phyloP scores from a whole-genome alignment of 768 basidiomycete genomes.

The Aureoboletus auriporus region DNA sequence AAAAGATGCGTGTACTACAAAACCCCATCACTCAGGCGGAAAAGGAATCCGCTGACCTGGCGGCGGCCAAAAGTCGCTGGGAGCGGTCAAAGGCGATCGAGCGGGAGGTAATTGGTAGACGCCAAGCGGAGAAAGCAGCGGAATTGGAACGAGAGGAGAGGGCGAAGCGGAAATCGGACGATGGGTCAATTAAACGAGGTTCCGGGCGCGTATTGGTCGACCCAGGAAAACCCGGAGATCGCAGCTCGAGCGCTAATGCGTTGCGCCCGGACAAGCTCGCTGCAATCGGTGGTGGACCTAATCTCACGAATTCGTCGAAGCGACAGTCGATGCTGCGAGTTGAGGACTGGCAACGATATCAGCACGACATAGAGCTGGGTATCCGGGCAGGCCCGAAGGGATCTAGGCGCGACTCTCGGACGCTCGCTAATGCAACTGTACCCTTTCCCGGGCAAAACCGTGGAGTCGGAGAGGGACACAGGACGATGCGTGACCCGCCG shows the following conservation, averaged over 20 bases:
- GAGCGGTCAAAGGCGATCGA: conserved; percentile 72
- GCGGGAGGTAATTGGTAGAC: conserved; percentile 65
- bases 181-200: conserved; percentile 34
- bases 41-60: conserved; percentile 71
- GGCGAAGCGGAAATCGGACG: conserved; percentile 41
- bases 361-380: conserved; percentile 43
- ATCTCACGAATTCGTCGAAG: conserved; percentile 43
- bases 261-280: conserved; percentile 63
- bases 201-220: conserved; percentile 15
- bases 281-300: conserved; percentile 29
- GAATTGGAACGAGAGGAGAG: conserved; percentile 48
- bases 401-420: conserved; percentile 23
- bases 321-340: conserved; percentile 76
- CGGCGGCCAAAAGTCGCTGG: conserved; percentile 78
- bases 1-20: conserved; percentile 80
- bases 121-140: conserved; percentile 67
- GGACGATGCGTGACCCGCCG: conserved; percentile 39
- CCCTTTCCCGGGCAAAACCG: conserved; percentile 31
- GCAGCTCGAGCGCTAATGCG: conserved; percentile 31
- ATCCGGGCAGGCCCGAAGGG: conserved; percentile 23
- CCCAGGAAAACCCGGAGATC: conserved; percentile 29
- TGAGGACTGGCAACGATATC: conserved; percentile 80
- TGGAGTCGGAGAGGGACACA: conserved; percentile 25
- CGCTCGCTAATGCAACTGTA: conserved; percentile 20
- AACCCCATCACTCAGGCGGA: conserved; percentile 78